Evolutionary conservation across 352 stramenopile genomes (phyloP).

Genomic region (Pythium diclinum): DNA sequence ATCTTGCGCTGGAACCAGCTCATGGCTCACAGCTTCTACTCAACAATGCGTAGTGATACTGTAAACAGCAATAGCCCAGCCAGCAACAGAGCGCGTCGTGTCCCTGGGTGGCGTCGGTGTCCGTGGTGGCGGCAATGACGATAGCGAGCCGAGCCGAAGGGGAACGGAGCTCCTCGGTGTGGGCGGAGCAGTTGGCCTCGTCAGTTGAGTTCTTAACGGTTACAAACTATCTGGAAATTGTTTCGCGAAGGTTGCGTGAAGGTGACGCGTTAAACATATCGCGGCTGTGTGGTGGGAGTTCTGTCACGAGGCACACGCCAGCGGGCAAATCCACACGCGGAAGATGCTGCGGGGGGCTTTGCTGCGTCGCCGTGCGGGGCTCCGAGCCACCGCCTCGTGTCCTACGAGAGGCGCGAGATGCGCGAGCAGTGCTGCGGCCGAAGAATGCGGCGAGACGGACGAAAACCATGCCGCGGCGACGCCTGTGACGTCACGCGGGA

Average conservation of each 20-base stretch:
- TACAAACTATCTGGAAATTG: not conserved
- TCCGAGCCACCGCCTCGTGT: not conserved
- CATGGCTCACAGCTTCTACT: constrained; percentile 22
- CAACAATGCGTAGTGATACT: not conserved
- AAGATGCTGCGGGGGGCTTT: constrained; percentile 16
- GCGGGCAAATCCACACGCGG: constrained; percentile 3
- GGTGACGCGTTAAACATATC: constrained; percentile 18
- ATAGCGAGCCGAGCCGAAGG: not conserved
- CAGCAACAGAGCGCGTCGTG: not conserved
- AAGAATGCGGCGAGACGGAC: constrained; percentile 2
- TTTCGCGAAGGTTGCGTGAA: constrained; percentile 24
- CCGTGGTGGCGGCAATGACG: not conserved
- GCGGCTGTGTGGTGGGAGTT: constrained; percentile 10
- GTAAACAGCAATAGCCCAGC: not conserved
- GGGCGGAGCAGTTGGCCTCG: not conserved
- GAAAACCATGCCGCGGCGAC: not conserved
- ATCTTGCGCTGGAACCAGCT: constrained; percentile 81
- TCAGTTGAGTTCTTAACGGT: constrained; percentile 5
- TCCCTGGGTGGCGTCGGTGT: not conserved
- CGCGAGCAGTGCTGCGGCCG: not conserved
- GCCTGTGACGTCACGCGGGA: not conserved
- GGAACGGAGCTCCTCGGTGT: constrained; percentile 3
- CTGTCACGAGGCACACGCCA: constrained; percentile 15
- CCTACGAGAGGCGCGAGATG: not conserved
- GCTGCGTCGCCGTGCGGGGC: constrained; percentile 17